These are phyloP conservation scores for Basidioascus undulatus DNA, from an alignment of 768 basidiomycete genomes.

Conservation along the genomic window DNA sequence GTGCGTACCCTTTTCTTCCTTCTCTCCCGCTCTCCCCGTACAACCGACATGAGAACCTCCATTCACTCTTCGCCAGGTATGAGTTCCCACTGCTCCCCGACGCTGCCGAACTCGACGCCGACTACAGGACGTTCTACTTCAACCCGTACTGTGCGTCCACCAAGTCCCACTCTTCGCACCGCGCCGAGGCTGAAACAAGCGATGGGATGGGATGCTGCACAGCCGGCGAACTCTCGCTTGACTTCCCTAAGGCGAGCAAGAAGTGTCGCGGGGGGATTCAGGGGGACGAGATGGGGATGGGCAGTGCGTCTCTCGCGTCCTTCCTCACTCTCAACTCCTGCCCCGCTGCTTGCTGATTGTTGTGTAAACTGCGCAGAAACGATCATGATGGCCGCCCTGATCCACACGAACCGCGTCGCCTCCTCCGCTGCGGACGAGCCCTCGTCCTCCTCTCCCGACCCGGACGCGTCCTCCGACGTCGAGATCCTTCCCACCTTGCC, in stretches of 20 bases:
- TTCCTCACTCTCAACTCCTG: too few relatives aligned
- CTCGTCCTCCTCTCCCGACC: too few relatives aligned
- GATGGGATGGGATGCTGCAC: slow-evolving; percentile 1
- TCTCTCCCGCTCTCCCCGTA: slow-evolving; percentile 15
- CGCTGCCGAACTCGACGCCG: slow-evolving; percentile 53
- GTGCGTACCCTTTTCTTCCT: slow-evolving; percentile 24
- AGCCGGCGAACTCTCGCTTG: slow-evolving; percentile 48
- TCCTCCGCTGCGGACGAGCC: not conserved
- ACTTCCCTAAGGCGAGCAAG: slow-evolving; percentile 57
- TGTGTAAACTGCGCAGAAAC: too few relatives aligned
- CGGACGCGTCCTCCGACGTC: too few relatives aligned
- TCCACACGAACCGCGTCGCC: slow-evolving; percentile 44
- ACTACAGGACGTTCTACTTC: slow-evolving; percentile 62
- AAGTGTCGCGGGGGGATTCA: slow-evolving; percentile 68
- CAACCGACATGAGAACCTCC: not conserved
- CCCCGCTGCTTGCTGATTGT: too few relatives aligned
- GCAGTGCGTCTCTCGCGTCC: too few relatives aligned
- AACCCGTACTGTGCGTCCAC: slow-evolving; percentile 47
- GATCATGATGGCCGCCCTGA: slow-evolving; percentile 73
- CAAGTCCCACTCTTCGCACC: slow-evolving; percentile 6
- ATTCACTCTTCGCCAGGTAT: slow-evolving; percentile 26
- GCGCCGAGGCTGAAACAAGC: not conserved
- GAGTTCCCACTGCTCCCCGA: slow-evolving; percentile 37
- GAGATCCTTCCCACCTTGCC: too few relatives aligned
- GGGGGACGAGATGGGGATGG: slow-evolving; percentile 39